Evolutionary conservation across 2,329 filamentous ascomycete species (phyloP), one percentile per base, ranked within the genome.

Genomic region (Penicillium paneum): DNA sequence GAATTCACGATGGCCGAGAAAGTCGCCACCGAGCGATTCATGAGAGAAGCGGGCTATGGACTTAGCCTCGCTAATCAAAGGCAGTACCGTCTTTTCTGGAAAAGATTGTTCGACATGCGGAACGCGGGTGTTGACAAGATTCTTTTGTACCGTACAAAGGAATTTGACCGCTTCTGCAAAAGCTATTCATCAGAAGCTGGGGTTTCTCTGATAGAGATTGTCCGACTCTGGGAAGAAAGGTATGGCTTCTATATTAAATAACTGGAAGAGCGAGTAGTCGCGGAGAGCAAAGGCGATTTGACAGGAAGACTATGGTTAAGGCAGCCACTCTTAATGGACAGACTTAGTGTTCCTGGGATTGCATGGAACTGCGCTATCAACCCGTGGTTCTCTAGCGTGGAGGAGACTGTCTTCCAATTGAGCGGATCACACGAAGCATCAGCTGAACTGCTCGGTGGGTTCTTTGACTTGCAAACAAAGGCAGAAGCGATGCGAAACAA

Each of bases 1-100:
- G 41, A 50, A 50, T 62, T 62, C 13, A 62, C 44, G 11, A 49
- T 56, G 24, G 55, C 59, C 24, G 59, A 62, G 45, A 62, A 62
- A 31, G 57, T 52, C 42, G 57, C 59, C 2, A 60, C 59, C 35
- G 47, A 58, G 41, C 38, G 34, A 8, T 56, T 60, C 28, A 62
- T 62, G 49, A 49, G 48, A 38, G 52, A 60, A 39, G 47, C 49
- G 13, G 57, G 55, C 7, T 59, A 59, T 46, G 35, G 59, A 36
- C 45, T 59, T 29, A 55, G 56, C 44, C 45, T 41, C 19, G 49
- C 49, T 49, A 61, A 56, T 49, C 52, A 61, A 45, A 52, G 52
- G 10, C 45, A 57, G 39, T 57, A 35, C 36, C 52, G 56, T 35
- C 35, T 52, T 42, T 57, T 61, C 32, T 59, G 48, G 58, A 63